Evolutionary conservation across 1,139 yeast species (phyloP).

Genomic region (Sugiyamaella sp.): DNA sequence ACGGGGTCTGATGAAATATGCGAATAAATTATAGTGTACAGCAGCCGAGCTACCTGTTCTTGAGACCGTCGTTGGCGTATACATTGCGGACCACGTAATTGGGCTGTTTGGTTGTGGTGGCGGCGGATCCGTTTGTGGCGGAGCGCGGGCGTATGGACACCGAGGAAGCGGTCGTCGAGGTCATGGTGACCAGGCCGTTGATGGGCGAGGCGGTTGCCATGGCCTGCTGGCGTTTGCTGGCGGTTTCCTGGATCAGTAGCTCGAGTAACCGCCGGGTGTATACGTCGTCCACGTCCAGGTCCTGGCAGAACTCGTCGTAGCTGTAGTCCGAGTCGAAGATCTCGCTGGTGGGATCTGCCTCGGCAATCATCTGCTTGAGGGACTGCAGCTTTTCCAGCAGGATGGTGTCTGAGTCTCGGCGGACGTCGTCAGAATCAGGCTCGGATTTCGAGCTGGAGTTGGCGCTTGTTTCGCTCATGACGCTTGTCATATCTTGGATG

Average conservation of each 20-base stretch:
- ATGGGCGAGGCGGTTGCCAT: constrained; percentile 6
- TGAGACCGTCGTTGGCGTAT: constrained; percentile 7
- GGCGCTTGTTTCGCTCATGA: not conserved
- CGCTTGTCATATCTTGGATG: not conserved
- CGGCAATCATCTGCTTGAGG: constrained; percentile 25
- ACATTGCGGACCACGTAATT: constrained; percentile 8
- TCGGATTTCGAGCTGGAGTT: constrained; percentile 4
- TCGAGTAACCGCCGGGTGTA: constrained; percentile 30
- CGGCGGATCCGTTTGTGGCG: not conserved
- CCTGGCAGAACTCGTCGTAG: constrained; percentile 35
- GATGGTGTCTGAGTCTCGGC: constrained; percentile 22
- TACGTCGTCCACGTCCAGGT: constrained; percentile 33
- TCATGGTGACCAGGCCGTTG: constrained; percentile 8
- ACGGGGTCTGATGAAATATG: not conserved
- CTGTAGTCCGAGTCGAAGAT: constrained; percentile 20
- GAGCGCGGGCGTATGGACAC: not conserved
- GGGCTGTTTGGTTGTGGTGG: not conserved
- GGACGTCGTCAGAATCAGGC: not conserved
- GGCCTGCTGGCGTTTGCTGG: constrained; percentile 21
- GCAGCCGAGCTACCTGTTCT: constrained; percentile 6
- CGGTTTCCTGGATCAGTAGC: constrained; percentile 34
- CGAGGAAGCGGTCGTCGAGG: not conserved
- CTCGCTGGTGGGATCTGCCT: constrained; percentile 12
- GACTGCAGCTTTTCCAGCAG: constrained; percentile 26
- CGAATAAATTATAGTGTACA: constrained; percentile 1